These are phyloP conservation scores for Podila clonocystis DNA, from an alignment of 192 early-diverging fungal species.

Conservation along the genomic window DNA sequence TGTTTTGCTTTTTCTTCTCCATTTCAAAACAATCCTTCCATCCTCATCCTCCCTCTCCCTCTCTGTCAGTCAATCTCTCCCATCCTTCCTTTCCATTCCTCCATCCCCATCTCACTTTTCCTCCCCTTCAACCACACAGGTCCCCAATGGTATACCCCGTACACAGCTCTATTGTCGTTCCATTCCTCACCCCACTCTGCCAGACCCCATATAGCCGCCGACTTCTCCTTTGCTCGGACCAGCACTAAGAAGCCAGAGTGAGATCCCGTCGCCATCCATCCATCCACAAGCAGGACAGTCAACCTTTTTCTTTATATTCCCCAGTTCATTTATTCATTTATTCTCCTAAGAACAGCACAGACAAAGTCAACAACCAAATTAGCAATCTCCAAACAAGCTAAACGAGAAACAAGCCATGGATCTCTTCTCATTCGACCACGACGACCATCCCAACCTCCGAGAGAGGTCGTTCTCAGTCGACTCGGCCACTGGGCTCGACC, in stretches of 20 bases:
- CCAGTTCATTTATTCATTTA: background rate
- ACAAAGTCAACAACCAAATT: no score
- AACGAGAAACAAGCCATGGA: constrained; percentile 32
- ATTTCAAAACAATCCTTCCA: constrained; percentile 3
- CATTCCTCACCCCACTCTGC: constrained; percentile 47
- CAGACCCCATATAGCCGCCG: constrained; percentile 18
- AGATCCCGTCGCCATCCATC: constrained; percentile 22
- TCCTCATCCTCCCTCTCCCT: background rate
- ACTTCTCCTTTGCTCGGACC: constrained; percentile 1
- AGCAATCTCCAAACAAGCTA: background rate
- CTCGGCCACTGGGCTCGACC: constrained; percentile 18
- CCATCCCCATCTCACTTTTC: background rate
- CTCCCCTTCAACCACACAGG: constrained; percentile 7
- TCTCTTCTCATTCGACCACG: constrained; percentile 62
- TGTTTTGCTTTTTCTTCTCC: constrained; percentile 1
- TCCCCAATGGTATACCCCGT: constrained; percentile 44
- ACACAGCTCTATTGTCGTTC: constrained; percentile 21
- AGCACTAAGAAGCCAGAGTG: background rate
- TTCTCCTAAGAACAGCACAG: background rate
- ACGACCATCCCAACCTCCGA: constrained; percentile 52
- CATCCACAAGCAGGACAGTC: background rate
- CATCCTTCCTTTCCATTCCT: background rate
- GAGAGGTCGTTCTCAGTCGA: constrained; percentile 47
- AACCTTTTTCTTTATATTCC: background rate
- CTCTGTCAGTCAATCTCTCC: constrained; percentile 4